Evolutionary conservation across 352 stramenopile species (phyloP).

Genomic region (Pythium sukuiense): DNA sequence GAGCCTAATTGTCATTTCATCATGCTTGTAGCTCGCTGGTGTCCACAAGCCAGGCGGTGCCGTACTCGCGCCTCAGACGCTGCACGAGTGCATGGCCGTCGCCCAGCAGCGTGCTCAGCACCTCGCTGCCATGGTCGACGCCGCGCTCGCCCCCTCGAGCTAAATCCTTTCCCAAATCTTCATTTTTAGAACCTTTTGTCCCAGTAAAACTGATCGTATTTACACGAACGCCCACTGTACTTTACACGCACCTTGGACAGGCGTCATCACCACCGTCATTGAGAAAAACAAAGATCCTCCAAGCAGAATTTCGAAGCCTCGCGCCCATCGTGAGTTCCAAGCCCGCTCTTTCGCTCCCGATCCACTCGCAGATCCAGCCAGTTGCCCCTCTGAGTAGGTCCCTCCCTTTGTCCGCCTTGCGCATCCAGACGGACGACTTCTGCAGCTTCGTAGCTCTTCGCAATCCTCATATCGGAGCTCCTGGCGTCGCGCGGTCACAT

Average conservation of each 20-base stretch:
- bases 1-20: too few species aligned
- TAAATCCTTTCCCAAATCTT: slow-evolving; percentile 13
- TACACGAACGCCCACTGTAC: neutral
- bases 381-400: too few species aligned
- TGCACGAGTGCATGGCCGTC: slow-evolving; percentile 66
- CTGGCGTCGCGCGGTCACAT: too few species aligned
- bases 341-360: neutral
- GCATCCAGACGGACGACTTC: neutral
- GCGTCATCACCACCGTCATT: neutral
- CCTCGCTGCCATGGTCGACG: slow-evolving; percentile 46
- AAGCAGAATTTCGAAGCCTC: slow-evolving; percentile 17
- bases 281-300: slow-evolving; percentile 7
- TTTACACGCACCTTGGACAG: too few species aligned
- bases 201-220: neutral
- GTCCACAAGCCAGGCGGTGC: slow-evolving; percentile 73
- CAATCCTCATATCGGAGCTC: too few species aligned
- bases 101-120: slow-evolving; percentile 43
- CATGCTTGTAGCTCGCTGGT: slow-evolving; percentile 24
- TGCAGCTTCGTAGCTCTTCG: neutral
- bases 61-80: slow-evolving; percentile 42
- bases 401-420: neutral
- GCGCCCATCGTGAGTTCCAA: neutral
- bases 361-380: neutral
- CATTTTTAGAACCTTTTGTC: slow-evolving; percentile 5
- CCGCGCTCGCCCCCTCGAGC: slow-evolving; percentile 5